Conservation (phyloP, 371 early-diverging fungal species). For the Mortierella sp. region DNA sequence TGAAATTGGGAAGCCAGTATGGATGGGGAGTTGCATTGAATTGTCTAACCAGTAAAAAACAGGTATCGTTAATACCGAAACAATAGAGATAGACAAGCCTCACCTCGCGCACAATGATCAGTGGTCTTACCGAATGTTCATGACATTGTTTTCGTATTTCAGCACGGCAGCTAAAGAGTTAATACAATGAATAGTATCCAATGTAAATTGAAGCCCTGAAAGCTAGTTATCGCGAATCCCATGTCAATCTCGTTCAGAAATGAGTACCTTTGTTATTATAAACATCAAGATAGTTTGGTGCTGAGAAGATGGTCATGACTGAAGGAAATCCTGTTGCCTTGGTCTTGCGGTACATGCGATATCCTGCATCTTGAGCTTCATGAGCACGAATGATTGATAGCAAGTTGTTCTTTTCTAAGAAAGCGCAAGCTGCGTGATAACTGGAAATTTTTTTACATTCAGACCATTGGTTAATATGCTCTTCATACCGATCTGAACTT, state of each 20-base stretch:
- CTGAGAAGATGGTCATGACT: conserved; percentile 97
- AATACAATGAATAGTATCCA: too few relatives aligned
- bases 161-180: conserved; percentile 94
- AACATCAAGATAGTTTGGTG: conserved; percentile 97
- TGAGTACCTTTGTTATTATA: conserved; percentile 94
- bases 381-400: conserved; percentile 97
- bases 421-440: conserved; percentile 92
- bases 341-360: conserved; percentile 95
- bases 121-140: conserved; percentile 94
- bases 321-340: conserved; percentile 94
- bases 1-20: conserved; percentile 96
- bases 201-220: too few relatives aligned
- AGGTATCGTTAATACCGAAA: too few relatives aligned
- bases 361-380: conserved; percentile 98
- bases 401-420: conserved; percentile 93
- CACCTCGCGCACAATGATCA: too few relatives aligned
- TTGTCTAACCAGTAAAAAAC: conserved; percentile 38
- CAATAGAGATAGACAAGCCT: too few relatives aligned
- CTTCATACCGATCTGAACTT: too few relatives aligned
- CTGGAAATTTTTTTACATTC: too few relatives aligned
- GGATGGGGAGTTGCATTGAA: conserved; percentile 90
- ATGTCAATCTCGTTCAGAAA: too few relatives aligned
- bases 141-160: conserved; percentile 96
- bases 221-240: too few relatives aligned
- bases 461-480: too few relatives aligned